Conservation (phyloP, 2,329 filamentous ascomycete genomes). For the Apiospora koreana region DNA sequence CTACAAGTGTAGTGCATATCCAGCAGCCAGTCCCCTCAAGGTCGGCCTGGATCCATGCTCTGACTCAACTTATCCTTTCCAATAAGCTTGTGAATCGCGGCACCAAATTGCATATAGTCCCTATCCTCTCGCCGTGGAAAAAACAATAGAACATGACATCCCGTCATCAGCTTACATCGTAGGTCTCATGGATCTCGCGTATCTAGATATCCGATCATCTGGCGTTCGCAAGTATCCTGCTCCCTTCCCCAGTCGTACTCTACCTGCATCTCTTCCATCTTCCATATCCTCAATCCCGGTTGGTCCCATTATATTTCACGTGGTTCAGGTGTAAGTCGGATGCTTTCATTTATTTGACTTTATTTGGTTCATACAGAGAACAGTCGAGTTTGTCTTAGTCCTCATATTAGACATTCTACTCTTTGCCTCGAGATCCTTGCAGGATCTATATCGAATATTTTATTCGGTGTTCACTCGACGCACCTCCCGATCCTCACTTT, state of each 20-base stretch:
- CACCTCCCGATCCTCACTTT: conserved; percentile 66
- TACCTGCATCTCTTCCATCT: neutral
- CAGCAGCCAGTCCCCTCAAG: neutral
- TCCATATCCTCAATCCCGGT: neutral
- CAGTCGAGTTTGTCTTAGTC: conserved; percentile 4
- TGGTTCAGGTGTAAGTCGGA: neutral
- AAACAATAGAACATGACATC: neutral
- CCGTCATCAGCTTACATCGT: neutral
- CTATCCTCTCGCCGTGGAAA: neutral
- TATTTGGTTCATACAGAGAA: conserved; percentile 9
- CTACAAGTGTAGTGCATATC: neutral
- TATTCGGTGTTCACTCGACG: conserved; percentile 61
- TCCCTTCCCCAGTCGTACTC: neutral
- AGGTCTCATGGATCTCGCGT: neutral
- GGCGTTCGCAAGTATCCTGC: neutral
- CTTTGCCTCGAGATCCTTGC: conserved; percentile 10
- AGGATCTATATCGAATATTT: conserved; percentile 11
- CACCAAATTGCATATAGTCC: neutral
- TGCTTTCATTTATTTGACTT: conserved; percentile 1
- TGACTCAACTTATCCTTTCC: neutral
- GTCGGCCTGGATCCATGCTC: neutral
- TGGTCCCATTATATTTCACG: neutral
- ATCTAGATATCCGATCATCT: neutral
- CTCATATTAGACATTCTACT: conserved; percentile 8
- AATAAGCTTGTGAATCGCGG: neutral